phyloP scores from a whole-genome alignment of 805 yeast genomes.

The Debaryomyces hansenii region DNA sequence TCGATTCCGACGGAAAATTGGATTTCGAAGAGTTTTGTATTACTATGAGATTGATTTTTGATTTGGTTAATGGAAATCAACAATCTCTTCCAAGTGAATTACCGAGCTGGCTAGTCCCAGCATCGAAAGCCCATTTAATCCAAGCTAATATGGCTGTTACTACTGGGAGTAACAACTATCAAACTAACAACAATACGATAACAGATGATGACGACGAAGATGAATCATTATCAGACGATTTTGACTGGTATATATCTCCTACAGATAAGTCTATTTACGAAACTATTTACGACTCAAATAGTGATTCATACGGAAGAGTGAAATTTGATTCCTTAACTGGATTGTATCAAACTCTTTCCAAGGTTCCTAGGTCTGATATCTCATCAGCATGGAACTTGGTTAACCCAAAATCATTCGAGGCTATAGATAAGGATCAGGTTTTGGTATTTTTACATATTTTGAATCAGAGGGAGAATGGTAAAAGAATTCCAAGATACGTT shows the following conservation, averaged over 20 bases:
- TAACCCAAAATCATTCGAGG: conserved; percentile 82
- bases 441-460: conserved; percentile 86
- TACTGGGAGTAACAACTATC: conserved; percentile 14
- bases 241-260: conserved; percentile 97
- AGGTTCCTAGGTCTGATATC: conserved; percentile 81
- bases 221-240: conserved; percentile 58
- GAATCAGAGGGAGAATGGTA: conserved; percentile 84
- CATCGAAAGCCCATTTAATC: conserved; percentile 79
- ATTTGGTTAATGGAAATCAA: conserved; percentile 72
- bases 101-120: conserved; percentile 93
- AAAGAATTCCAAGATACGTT: conserved; percentile 88
- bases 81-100: conserved; percentile 62
- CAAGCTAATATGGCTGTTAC: conserved; percentile 77
- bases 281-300: conserved; percentile 67
- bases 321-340: conserved; percentile 69
- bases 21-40: conserved; percentile 98
- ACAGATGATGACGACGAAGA: conserved; percentile 62
- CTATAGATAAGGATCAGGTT: conserved; percentile 92
- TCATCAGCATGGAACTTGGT: conserved; percentile 93
- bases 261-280: conserved; percentile 78
- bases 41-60: conserved; percentile 94
- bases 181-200: conserved; percentile 4
- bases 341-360: conserved; percentile 64
- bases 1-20: conserved; percentile 85
- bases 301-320: conserved; percentile 79